phyloP scores from a whole-genome alignment of 2,329 filamentous ascomycete species.

The Pseudopithomyces maydicus region DNA sequence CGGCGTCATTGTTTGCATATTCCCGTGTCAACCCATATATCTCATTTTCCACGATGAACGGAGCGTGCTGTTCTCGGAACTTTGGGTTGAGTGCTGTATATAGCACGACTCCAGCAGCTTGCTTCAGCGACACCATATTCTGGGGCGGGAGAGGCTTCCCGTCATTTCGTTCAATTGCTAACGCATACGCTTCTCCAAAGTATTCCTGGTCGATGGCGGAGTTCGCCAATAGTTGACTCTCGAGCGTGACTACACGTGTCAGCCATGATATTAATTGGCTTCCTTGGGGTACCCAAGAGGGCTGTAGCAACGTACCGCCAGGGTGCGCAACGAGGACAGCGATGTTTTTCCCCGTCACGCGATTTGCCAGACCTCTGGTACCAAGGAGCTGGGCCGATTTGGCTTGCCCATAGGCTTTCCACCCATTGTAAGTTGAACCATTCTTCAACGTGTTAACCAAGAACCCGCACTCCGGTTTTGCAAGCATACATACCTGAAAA shows the following conservation, averaged over 20 bases:
- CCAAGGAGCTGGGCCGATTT: neutral
- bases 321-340: conserved; percentile 1
- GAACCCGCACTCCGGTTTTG: too few species aligned
- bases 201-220: conserved; percentile 9
- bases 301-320: neutral
- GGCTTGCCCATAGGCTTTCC: too few species aligned
- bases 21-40: conserved; percentile 2
- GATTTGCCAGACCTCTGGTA: conserved; percentile 5
- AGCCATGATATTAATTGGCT: too few species aligned
- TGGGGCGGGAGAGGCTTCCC: conserved; percentile 6
- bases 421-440: too few species aligned
- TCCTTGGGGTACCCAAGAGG: neutral
- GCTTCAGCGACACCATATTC: conserved; percentile 1
- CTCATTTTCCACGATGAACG: conserved; percentile 9
- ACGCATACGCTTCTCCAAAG: conserved; percentile 5
- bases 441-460: too few species aligned
- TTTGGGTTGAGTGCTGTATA: neutral
- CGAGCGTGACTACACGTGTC: neutral
- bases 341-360: conserved; percentile 4
- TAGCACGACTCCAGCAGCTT: conserved; percentile 1
- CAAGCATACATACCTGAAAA: too few species aligned
- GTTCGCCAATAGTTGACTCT: conserved; percentile 5
- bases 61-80: neutral
- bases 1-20: conserved; percentile 1
- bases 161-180: conserved; percentile 9